phyloP scores from a whole-genome alignment of 2,329 filamentous ascomycete species.

The Polychaeton citri region DNA sequence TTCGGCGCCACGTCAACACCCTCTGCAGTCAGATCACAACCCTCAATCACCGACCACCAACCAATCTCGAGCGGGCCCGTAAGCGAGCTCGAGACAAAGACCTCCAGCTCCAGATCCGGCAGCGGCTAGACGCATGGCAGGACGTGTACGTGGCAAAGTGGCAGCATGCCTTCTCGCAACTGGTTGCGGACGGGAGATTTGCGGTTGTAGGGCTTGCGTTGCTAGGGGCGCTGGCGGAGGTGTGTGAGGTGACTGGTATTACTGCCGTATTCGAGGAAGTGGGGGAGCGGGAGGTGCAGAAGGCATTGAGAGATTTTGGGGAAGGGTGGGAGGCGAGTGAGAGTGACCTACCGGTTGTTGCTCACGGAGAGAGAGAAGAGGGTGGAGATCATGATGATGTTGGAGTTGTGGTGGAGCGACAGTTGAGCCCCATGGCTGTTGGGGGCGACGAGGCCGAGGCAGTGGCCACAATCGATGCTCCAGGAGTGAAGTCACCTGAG shows the following conservation, averaged over 20 bases:
- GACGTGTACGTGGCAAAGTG: conserved; percentile 20
- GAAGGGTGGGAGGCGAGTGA: conserved; percentile 22
- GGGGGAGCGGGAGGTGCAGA: conserved; percentile 27
- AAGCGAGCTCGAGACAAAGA: conserved; percentile 13
- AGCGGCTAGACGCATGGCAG: conserved; percentile 26
- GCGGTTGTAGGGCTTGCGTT: conserved; percentile 32
- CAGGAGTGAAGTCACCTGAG: too few relatives aligned
- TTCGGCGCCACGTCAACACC: conserved; percentile 52
- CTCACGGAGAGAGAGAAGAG: conserved; percentile 2
- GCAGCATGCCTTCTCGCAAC: conserved; percentile 28
- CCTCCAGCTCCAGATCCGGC: conserved; percentile 10
- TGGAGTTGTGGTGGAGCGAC: conserved; percentile 23
- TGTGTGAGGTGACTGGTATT: conserved; percentile 28
- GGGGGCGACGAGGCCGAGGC: too few relatives aligned
- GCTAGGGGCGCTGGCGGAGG: conserved; percentile 27
- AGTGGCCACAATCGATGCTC: too few relatives aligned
- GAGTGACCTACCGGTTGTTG: conserved; percentile 18
- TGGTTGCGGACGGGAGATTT: conserved; percentile 32
- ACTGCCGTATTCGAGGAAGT: conserved; percentile 28
- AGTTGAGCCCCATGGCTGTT: too few relatives aligned
- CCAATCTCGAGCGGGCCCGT: conserved; percentile 14
- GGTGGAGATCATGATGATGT: conserved; percentile 10
- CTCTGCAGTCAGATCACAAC: conserved; percentile 30
- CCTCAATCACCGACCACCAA: conserved; percentile 12
- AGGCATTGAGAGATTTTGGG: conserved; percentile 30